Base-by-base conservation (phyloP, 768 basidiomycete species). In the Clavulina sp. region DNA sequence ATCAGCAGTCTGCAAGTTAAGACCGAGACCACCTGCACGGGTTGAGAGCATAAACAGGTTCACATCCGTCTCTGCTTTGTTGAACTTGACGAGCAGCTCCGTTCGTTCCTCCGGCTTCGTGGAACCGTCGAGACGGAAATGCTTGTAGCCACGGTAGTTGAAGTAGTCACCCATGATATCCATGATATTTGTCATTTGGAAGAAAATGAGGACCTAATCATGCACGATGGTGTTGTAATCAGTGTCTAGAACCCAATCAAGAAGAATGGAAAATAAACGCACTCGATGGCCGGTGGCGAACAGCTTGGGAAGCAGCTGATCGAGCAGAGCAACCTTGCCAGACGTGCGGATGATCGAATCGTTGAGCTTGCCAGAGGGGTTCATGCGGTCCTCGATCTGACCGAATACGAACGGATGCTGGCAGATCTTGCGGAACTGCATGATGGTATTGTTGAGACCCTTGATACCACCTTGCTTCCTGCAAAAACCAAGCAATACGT, bases 181-280 rank as follows among this genome's bases (percentile, higher is more conserved):
- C 92, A 97, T 95, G 59, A 96, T 88, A 61, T 89, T 86, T 16
- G 92, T 96, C 95, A 97, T 96, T 67, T 99, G 95, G 80, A 97
- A 97, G 78, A 99, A 97, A 59, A 99, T 96, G 52, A 99, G 78
- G 43, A 93, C 87, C 84, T 89, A 57, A n/a, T n/a, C 0, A 43
- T 19, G 16, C 23, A 43, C 31, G 24, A 30, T 7, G 28, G 33
- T 3, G 30, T 48, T 38, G 30, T 19, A 7, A 53, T 31, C 29
- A 4, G 51, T n/a, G 48, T 54, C 40, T 40, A 19, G 34, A 38
- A 49, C 51, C 50, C 5, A 44, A 53, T 48, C 24, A 43, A 31
- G 41, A 19, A 4, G 41, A 6, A 40, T 24, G 0, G 32, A 24
- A n/a, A n/a, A n/a, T 4, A 16, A 19, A 58, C 75, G 44, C 61